phyloP scores from a whole-genome alignment of 2,329 filamentous ascomycete genomes.

The Tricladium varicosporioides region DNA sequence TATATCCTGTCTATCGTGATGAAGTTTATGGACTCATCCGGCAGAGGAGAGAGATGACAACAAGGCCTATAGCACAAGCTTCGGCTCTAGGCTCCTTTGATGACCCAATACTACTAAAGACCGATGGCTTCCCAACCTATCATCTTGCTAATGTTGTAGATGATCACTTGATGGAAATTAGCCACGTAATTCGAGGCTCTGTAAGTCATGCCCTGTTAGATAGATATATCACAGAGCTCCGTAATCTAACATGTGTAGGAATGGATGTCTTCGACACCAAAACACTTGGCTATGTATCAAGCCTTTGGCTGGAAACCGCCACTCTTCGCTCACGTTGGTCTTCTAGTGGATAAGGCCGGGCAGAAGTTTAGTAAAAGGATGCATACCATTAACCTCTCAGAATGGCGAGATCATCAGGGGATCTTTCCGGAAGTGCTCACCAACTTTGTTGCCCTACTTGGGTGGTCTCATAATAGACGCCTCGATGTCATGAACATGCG shows the following conservation, averaged over 20 bases:
- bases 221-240: background rate
- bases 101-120: conserved; percentile 88
- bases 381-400: conserved; percentile 57
- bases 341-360: conserved; percentile 66
- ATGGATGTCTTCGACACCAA: conserved; percentile 94
- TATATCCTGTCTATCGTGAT: conserved; percentile 67
- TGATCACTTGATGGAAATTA: conserved; percentile 93
- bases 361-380: conserved; percentile 88
- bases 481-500: conserved; percentile 71
- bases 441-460: conserved; percentile 83
- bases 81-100: conserved; percentile 48
- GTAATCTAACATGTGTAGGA: conserved; percentile 50
- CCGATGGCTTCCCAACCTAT: conserved; percentile 90
- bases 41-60: conserved; percentile 43
- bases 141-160: conserved; percentile 97
- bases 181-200: conserved; percentile 87
- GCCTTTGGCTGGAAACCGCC: conserved; percentile 74
- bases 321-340: conserved; percentile 75
- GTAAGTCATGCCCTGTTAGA: conserved; percentile 42
- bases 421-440: conserved; percentile 62
- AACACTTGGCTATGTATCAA: conserved; percentile 70
- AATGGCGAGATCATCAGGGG: conserved; percentile 54
- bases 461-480: conserved; percentile 70
- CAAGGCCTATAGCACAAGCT: conserved; percentile 36
- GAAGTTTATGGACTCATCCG: conserved; percentile 71